A percentile compares a stretch with the other conserved stretches of the same genome.
Evolutionary conservation across 2,329 filamentous ascomycete species (phyloP).

Genomic region (Ceratocystis colombiana): DNA sequence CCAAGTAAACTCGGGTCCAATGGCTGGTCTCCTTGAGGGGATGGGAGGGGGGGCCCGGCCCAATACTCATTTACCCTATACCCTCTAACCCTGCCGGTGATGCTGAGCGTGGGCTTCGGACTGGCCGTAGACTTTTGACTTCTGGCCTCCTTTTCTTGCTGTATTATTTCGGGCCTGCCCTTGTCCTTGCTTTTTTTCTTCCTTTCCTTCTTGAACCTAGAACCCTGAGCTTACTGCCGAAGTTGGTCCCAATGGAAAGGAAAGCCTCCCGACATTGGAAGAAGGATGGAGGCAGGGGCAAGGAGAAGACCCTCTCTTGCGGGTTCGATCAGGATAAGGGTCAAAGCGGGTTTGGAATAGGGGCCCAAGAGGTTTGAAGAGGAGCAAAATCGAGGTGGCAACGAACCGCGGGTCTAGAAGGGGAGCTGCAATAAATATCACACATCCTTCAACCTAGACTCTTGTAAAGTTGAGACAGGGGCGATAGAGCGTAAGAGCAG

Average conservation of each 20-base stretch:
- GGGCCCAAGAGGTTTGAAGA: not conserved
- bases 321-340: not conserved
- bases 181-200: not conserved
- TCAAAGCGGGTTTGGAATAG: slow-evolving; percentile 10
- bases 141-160: not conserved
- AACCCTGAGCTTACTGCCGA: not conserved
- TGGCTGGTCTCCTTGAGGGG: not conserved
- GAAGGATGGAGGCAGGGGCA: slow-evolving; percentile 2
- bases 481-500: not conserved
- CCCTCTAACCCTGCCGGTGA: not conserved
- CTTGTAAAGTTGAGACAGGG: not conserved
- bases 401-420: not conserved
- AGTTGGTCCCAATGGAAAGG: slow-evolving; percentile 12
- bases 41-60: not conserved
- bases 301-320: not conserved
- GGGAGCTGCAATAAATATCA: not conserved
- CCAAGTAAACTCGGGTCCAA: not conserved
- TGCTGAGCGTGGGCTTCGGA: not conserved
- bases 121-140: slow-evolving; percentile 11
- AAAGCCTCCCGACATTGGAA: slow-evolving; percentile 9
- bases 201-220: not conserved
- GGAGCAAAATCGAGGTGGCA: too few species aligned
- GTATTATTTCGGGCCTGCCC: too few species aligned
- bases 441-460: not conserved
- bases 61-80: not conserved